phyloP scores from a whole-genome alignment of 2,329 filamentous ascomycete species.

The Monosporascus sp. region DNA sequence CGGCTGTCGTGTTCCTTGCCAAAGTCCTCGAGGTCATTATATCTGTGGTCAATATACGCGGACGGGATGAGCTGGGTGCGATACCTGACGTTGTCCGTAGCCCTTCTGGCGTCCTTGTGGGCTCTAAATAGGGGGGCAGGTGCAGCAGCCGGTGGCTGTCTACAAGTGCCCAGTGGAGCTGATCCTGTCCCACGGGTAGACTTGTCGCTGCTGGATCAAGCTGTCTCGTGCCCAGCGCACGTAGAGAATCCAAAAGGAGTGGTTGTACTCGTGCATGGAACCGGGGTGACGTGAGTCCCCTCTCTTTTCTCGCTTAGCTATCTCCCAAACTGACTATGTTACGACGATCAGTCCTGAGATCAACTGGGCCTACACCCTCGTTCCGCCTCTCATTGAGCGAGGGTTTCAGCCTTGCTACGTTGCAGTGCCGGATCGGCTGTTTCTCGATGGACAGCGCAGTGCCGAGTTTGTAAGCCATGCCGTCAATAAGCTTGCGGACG shows the following conservation, averaged over 20 bases:
- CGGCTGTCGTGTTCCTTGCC: no score
- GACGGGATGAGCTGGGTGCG: neutral
- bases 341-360: neutral
- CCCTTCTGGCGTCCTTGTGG: neutral
- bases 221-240: neutral
- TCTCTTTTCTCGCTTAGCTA: neutral
- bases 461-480: constrained; percentile 1
- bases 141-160: neutral
- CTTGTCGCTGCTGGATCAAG: neutral
- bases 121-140: neutral
- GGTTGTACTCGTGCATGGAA: constrained; percentile 2
- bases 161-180: neutral
- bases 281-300: constrained; percentile 1
- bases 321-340: neutral
- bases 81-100: neutral
- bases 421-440: neutral
- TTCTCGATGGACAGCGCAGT: neutral
- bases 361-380: constrained; percentile 1
- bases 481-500: neutral
- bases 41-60: neutral
- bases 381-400: constrained; percentile 1
- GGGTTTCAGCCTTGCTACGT: constrained; percentile 1
- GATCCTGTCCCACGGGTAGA: neutral
- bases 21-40: neutral
- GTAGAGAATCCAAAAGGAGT: constrained; percentile 1